Percentiles rank a stretch among this genome's conserved stretches.
Conservation (phyloP, 768 basidiomycete genomes). For the Boletus tylopilopsis region DNA sequence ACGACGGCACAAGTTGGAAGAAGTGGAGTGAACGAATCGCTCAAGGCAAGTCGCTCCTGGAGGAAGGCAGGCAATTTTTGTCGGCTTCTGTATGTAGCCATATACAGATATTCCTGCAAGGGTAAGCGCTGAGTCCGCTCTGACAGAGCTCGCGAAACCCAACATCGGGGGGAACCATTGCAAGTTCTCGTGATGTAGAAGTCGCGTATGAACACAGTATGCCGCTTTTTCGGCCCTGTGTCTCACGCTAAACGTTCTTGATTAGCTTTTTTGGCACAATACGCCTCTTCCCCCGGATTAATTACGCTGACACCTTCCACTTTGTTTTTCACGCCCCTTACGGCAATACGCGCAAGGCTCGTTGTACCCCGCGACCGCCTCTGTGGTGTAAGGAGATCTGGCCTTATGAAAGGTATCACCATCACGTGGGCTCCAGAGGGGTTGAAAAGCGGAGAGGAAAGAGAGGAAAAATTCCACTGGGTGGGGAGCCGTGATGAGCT, state of each 20-base stretch:
- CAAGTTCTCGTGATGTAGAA: neutral
- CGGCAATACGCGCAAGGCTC: constrained; percentile 42
- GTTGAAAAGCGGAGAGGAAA: constrained; percentile 31
- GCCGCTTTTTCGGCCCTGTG: constrained; percentile 5
- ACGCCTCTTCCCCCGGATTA: constrained; percentile 50
- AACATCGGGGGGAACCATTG: neutral
- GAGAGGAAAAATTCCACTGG: constrained; percentile 56
- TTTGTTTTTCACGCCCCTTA: constrained; percentile 54
- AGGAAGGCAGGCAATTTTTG: constrained; percentile 40
- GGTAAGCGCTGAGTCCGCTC: neutral
- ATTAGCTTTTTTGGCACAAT: constrained; percentile 60
- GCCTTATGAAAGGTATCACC: constrained; percentile 49
- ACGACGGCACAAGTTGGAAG: constrained; percentile 45
- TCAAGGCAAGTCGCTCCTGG: constrained; percentile 41
- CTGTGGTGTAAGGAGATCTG: constrained; percentile 55
- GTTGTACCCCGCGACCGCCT: constrained; percentile 44
- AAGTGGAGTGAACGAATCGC: constrained; percentile 52
- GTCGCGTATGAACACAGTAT: constrained; percentile 34
- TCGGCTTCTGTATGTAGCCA: constrained; percentile 33
- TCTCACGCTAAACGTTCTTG: constrained; percentile 1
- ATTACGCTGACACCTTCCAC: constrained; percentile 50
- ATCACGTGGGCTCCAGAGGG: constrained; percentile 39
- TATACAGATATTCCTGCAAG: constrained; percentile 10
- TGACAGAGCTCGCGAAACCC: constrained; percentile 9
- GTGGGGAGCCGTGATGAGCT: constrained; percentile 61